phyloP scores from a whole-genome alignment of 2,329 filamentous ascomycete species.

The Hypoxylon sp. region DNA sequence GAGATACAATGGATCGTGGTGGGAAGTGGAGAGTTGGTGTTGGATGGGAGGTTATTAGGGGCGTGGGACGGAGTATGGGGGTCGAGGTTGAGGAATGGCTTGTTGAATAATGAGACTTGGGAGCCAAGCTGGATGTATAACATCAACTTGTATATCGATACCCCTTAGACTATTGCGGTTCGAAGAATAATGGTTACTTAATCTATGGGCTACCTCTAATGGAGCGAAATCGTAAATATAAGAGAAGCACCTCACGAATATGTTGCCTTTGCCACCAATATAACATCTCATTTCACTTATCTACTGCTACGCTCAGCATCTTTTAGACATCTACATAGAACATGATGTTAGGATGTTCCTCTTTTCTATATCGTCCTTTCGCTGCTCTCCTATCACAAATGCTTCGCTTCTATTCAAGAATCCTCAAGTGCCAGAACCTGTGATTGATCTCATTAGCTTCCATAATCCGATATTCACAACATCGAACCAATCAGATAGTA shows the following conservation, averaged over 20 bases:
- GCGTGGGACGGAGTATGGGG: constrained; percentile 79
- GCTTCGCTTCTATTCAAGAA: constrained; percentile 7
- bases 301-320: constrained; percentile 16
- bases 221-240: constrained; percentile 21
- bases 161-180: constrained; percentile 9
- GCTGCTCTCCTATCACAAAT: background rate
- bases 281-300: constrained; percentile 19
- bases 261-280: constrained; percentile 24
- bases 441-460: constrained; percentile 28
- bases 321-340: constrained; percentile 4
- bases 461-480: background rate
- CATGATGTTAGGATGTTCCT: background rate
- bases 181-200: constrained; percentile 19
- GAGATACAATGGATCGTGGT: constrained; percentile 77
- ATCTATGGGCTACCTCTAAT: constrained; percentile 28
- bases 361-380: background rate
- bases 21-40: constrained; percentile 85
- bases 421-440: constrained; percentile 40
- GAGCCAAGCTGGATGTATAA: background rate
- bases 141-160: constrained; percentile 9
- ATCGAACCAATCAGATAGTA: background rate
- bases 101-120: constrained; percentile 65
- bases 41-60: constrained; percentile 81
- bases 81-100: constrained; percentile 86
- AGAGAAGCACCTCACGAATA: constrained; percentile 8